Evolutionary conservation across 331 rosid species (phyloP).

Genomic region (Phaseolus coccineus): DNA sequence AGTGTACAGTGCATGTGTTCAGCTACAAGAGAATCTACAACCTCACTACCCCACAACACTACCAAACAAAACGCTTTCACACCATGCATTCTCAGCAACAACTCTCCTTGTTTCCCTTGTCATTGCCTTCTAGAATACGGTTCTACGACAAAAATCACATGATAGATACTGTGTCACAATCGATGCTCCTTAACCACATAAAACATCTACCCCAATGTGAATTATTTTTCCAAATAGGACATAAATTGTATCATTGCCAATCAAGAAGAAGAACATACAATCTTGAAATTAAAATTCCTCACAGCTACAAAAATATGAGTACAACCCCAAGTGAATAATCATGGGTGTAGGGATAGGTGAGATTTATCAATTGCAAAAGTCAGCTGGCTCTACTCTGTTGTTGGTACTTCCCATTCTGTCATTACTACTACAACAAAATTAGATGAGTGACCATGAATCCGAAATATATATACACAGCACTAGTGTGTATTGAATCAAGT

Average conservation of each 20-base stretch:
- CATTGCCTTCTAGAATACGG: background rate
- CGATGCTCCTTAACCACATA: constrained; percentile 38
- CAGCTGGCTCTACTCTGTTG: constrained; percentile 53
- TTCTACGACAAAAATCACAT: constrained; percentile 19
- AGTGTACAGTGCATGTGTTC: background rate
- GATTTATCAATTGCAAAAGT: constrained; percentile 49
- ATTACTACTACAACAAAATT: constrained; percentile 53
- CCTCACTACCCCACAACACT: background rate
- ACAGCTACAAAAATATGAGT: constrained; percentile 53
- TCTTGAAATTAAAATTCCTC: constrained; percentile 41
- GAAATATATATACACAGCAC: constrained; percentile 52
- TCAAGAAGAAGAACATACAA: constrained; percentile 31
- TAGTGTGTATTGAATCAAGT: constrained; percentile 2
- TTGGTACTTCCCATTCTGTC: constrained; percentile 45
- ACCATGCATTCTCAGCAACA: background rate
- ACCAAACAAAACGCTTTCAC: constrained; percentile 2
- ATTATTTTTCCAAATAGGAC: constrained; percentile 24
- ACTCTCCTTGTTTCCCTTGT: too few relatives aligned
- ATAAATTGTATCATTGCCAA: constrained; percentile 39
- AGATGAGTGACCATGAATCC: constrained; percentile 48
- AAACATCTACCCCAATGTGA: constrained; percentile 31
- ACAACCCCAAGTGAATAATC: constrained; percentile 51
- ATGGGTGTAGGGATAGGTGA: constrained; percentile 51
- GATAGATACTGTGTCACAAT: constrained; percentile 3
- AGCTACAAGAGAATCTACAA: background rate